Evolutionary conservation across 2,329 filamentous ascomycete genomes (phyloP).

Genomic region (Epichloe coenophiala): DNA sequence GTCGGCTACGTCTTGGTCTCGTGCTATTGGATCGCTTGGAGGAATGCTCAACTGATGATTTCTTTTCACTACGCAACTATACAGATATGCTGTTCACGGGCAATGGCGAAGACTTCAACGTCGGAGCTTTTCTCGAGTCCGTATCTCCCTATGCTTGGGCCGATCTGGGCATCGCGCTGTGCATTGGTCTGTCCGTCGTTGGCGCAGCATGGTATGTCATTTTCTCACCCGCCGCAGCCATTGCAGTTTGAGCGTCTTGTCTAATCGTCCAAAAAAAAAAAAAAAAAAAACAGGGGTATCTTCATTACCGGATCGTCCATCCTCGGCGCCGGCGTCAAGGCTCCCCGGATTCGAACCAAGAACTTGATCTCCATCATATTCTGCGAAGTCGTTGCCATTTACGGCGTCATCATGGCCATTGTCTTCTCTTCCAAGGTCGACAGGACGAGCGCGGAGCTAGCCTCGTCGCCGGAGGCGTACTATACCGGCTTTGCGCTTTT

Average conservation of each 20-base stretch:
- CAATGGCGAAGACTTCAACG: conserved; percentile 91
- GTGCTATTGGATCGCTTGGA: neutral
- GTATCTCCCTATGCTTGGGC: conserved; percentile 94
- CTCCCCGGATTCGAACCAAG: conserved; percentile 91
- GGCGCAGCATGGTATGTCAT: conserved; percentile 82
- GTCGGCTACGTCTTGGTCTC: no score
- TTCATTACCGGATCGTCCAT: conserved; percentile 98
- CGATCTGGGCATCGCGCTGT: conserved; percentile 76
- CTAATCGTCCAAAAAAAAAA: neutral
- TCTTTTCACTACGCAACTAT: conserved; percentile 24
- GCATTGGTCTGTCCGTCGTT: conserved; percentile 90
- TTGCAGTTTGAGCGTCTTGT: neutral
- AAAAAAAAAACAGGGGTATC: conserved; percentile 70
- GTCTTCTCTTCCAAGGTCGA: conserved; percentile 87
- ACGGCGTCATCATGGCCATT: conserved; percentile 99
- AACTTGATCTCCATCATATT: conserved; percentile 99
- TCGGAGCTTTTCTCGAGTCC: conserved; percentile 87
- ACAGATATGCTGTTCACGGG: conserved; percentile 98
- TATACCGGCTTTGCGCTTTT: conserved; percentile 94
- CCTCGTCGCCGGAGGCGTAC: conserved; percentile 67
- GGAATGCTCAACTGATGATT: neutral
- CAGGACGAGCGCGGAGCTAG: conserved; percentile 45
- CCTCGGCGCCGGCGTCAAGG: conserved; percentile 89
- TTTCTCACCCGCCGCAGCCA: conserved; percentile 9
- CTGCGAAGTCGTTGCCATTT: conserved; percentile 98